These are phyloP conservation scores for Omphalotus guepiniiformis DNA, from an alignment of 768 basidiomycete genomes.

Conservation along the genomic window DNA sequence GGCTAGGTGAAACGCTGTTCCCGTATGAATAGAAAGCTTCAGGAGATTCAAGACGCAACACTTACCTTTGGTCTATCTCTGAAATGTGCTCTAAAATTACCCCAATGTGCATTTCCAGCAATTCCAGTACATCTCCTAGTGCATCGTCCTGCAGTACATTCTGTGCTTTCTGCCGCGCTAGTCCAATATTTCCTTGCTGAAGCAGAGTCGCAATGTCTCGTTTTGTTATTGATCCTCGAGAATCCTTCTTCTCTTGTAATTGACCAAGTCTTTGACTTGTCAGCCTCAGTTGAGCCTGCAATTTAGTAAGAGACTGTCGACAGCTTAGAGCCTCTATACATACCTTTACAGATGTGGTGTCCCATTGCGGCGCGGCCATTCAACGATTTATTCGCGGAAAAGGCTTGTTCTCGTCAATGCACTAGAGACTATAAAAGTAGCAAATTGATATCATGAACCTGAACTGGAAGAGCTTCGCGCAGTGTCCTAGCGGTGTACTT, in stretches of 20 bases:
- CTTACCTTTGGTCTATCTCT: conserved; percentile 52
- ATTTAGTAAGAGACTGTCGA: neutral
- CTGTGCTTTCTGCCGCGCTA: conserved; percentile 73
- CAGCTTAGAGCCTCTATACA: conserved; percentile 1
- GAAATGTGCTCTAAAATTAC: conserved; percentile 52
- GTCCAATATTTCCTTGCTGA: conserved; percentile 51
- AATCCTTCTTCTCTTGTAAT: conserved; percentile 65
- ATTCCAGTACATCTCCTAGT: conserved; percentile 57
- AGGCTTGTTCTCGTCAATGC: too few species aligned
- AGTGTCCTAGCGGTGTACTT: too few species aligned
- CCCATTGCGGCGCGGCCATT: conserved; percentile 23
- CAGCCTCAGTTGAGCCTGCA: conserved; percentile 57
- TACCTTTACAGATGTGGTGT: conserved; percentile 34
- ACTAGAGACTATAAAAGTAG: too few species aligned
- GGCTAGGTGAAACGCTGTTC: conserved; percentile 37
- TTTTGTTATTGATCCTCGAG: conserved; percentile 56
- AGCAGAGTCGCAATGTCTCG: conserved; percentile 67
- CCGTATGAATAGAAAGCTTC: conserved; percentile 5
- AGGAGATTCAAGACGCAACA: conserved; percentile 7
- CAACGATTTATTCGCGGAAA: conserved; percentile 11
- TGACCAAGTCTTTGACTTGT: conserved; percentile 66
- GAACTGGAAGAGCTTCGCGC: too few species aligned
- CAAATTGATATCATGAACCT: too few species aligned
- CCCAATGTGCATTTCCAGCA: conserved; percentile 64
- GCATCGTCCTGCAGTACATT: conserved; percentile 61